phyloP scores from a whole-genome alignment of 805 yeast species.

The Ascoidea asiatica region DNA sequence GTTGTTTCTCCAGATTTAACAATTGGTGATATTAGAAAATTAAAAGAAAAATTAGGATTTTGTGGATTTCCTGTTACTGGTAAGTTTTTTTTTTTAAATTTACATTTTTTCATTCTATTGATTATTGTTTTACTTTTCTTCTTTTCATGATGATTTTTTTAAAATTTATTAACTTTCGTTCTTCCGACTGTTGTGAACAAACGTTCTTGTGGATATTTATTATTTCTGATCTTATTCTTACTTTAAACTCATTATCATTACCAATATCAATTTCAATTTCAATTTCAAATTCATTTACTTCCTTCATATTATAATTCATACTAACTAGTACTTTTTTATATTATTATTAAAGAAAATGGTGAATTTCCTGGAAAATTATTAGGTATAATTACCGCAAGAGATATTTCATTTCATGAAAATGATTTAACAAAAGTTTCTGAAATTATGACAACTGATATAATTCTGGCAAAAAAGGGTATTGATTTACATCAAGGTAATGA shows the following conservation, averaged over 20 bases:
- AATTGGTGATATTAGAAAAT: constrained; percentile 64
- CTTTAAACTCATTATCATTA: too few relatives aligned
- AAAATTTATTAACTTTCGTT: constrained; percentile 85
- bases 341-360: constrained; percentile 54
- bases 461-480: constrained; percentile 76
- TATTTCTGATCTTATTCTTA: constrained; percentile 23
- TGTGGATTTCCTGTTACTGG: constrained; percentile 99
- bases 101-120: constrained; percentile 1
- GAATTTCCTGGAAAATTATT: constrained; percentile 76
- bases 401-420: constrained; percentile 86
- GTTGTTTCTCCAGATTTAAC: constrained; percentile 67
- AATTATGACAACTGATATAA: constrained; percentile 81
- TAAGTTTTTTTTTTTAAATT: constrained; percentile 37
- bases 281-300: too few relatives aligned
- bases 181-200: constrained; percentile 89
- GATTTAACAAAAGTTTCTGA: constrained; percentile 46
- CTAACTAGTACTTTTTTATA: constrained; percentile 6
- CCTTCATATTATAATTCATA: too few relatives aligned
- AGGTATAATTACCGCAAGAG: constrained; percentile 96
- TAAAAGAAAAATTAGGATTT: constrained; percentile 70
- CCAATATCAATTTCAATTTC: too few relatives aligned
- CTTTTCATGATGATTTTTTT: constrained; percentile 39
- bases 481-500: constrained; percentile 79
- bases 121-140: constrained; percentile 2
- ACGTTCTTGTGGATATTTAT: constrained; percentile 86